These are phyloP conservation scores for Saccharomycopsis sp. DNA, from an alignment of 805 yeast species.

Conservation along the genomic window DNA sequence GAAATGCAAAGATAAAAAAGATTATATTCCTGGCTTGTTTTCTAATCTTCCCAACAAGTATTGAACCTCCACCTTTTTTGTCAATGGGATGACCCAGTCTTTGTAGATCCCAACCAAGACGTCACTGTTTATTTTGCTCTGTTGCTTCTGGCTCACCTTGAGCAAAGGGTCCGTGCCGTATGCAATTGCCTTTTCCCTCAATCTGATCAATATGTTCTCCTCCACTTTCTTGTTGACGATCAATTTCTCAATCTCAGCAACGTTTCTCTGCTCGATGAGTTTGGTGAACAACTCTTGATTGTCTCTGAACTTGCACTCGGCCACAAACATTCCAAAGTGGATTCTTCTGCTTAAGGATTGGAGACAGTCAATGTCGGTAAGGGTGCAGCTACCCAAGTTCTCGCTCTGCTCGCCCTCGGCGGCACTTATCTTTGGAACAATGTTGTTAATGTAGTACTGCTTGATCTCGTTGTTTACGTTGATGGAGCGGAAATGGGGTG, in stretches of 20 bases:
- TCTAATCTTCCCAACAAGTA: conserved; percentile 79
- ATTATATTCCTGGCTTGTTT: conserved; percentile 32
- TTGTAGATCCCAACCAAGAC: conserved; percentile 74
- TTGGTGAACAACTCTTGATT: conserved; percentile 56
- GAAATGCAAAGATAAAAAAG: not conserved
- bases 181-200: conserved; percentile 70
- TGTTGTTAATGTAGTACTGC: conserved; percentile 56
- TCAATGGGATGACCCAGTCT: conserved; percentile 84
- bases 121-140: conserved; percentile 74
- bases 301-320: conserved; percentile 79
- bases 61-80: conserved; percentile 92
- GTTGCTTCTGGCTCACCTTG: conserved; percentile 55
- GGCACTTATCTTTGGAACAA: conserved; percentile 67
- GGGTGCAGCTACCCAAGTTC: conserved; percentile 80
- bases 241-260: conserved; percentile 62
- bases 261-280: conserved; percentile 58
- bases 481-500: conserved; percentile 63
- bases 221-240: conserved; percentile 89
- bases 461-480: conserved; percentile 67
- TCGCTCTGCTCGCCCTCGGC: conserved; percentile 67
- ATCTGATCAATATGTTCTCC: conserved; percentile 66
- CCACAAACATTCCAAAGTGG: conserved; percentile 96
- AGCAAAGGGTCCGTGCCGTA: conserved; percentile 86
- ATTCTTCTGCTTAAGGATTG: conserved; percentile 87
- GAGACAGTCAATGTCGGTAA: conserved; percentile 75